Evolutionary conservation across 352 stramenopile genomes (phyloP).

Genomic region (Pythium folliculosum): DNA sequence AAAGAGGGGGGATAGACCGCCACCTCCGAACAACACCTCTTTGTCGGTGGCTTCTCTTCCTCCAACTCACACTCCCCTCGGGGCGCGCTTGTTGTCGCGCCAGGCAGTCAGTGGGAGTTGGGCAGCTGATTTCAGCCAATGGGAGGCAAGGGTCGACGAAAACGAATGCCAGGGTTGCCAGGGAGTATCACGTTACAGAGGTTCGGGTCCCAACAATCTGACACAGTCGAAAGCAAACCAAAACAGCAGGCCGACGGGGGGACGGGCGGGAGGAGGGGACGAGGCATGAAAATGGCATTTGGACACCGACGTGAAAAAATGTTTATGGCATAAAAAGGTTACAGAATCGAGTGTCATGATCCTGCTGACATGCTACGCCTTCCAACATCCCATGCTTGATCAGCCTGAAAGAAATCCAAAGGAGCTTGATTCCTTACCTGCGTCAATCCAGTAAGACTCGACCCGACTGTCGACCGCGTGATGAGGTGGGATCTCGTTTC

Average conservation of each 20-base stretch:
- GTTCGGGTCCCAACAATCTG: slow-evolving; percentile 21
- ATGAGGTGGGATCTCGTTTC: not conserved
- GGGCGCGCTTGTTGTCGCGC: slow-evolving; percentile 7
- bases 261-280: not conserved
- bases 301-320: not conserved
- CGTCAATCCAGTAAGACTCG: not conserved
- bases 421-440: not conserved
- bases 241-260: slow-evolving; percentile 23
- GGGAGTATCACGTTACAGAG: slow-evolving; percentile 24
- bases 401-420: not conserved
- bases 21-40: slow-evolving; percentile 14
- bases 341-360: not conserved
- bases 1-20: slow-evolving; percentile 2
- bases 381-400: not conserved
- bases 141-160: slow-evolving; percentile 16
- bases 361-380: too few species aligned
- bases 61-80: slow-evolving; percentile 24
- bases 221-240: slow-evolving; percentile 9
- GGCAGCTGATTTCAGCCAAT: slow-evolving; percentile 22
- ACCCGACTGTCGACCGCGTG: not conserved
- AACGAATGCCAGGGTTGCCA: slow-evolving; percentile 22
- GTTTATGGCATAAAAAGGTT: not conserved
- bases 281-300: not conserved
- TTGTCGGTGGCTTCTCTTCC: slow-evolving; percentile 30
- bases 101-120: slow-evolving; percentile 32